Conservation (phyloP, 2,329 filamentous ascomycete species). For the Ceratocystis colombiana region DNA sequence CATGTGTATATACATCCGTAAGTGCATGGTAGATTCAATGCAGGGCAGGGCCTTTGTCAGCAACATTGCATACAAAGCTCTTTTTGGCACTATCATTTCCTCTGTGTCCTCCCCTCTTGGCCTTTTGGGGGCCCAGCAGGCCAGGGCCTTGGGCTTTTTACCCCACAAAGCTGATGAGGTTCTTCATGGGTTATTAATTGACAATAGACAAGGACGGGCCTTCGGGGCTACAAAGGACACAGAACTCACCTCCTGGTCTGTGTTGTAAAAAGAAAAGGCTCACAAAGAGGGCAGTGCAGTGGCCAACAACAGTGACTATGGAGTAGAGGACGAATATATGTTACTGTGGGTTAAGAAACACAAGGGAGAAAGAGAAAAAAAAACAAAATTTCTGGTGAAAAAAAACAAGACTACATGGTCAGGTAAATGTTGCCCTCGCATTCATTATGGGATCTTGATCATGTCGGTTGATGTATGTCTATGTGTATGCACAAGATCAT, state of each 20-base stretch:
- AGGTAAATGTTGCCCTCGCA: neutral
- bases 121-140: no score
- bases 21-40: no score
- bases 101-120: neutral
- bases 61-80: neutral
- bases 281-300: constrained; percentile 13
- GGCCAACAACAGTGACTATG: neutral
- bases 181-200: neutral
- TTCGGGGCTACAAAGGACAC: neutral
- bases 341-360: neutral
- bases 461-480: neutral
- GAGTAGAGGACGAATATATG: neutral
- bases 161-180: constrained; percentile 2
- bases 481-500: neutral
- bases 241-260: neutral
- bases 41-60: neutral
- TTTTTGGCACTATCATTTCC: neutral
- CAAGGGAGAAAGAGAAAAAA: neutral
- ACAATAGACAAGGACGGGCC: neutral
- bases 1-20: no score
- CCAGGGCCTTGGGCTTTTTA: neutral
- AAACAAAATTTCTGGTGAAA: neutral
- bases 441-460: neutral
- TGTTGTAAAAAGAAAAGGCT: neutral
- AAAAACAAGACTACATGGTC: neutral